These are phyloP conservation scores for Boletus reticuloceps DNA, from an alignment of 768 basidiomycete species.

Conservation along the genomic window DNA sequence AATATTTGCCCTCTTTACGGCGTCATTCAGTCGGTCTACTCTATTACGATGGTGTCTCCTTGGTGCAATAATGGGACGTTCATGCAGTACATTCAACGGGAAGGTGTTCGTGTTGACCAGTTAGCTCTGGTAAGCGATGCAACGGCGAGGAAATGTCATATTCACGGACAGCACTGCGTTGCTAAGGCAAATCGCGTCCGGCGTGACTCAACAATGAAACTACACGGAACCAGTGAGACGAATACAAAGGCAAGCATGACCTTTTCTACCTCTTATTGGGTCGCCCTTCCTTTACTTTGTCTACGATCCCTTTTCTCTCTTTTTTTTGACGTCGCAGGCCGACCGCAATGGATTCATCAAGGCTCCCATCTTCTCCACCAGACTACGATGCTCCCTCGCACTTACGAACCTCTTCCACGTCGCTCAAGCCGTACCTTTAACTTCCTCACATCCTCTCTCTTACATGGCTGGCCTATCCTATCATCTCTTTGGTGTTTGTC, in stretches of 20 bases:
- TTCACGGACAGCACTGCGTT: too few relatives aligned
- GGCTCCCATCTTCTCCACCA: constrained; percentile 42
- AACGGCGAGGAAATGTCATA: too few relatives aligned
- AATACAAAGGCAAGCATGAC: constrained; percentile 24
- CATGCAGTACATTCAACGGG: too few relatives aligned
- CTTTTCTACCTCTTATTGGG: constrained; percentile 10
- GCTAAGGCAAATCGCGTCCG: too few relatives aligned
- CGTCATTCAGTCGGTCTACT: too few relatives aligned
- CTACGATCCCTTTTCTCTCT: constrained; percentile 9
- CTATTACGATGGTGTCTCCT: too few relatives aligned
- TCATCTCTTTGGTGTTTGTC: constrained; percentile 85
- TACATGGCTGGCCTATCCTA: constrained; percentile 88
- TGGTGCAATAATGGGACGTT: too few relatives aligned
- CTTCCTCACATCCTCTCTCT: constrained; percentile 83
- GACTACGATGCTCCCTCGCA: constrained; percentile 53
- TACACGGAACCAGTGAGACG: not conserved
- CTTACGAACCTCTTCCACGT: constrained; percentile 24
- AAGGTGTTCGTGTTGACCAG: too few relatives aligned
- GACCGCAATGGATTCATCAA: constrained; percentile 35
- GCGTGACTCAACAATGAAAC: constrained; percentile 22
- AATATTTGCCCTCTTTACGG: too few relatives aligned
- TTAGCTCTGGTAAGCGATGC: too few relatives aligned
- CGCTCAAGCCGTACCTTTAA: constrained; percentile 81
- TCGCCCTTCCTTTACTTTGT: not conserved
- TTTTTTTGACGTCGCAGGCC: constrained; percentile 36